Percentiles rank a stretch among this genome's conserved stretches.
These are phyloP conservation scores for Metschnikowia peoriensis DNA, from an alignment of 805 yeast species.

Conservation along the genomic window DNA sequence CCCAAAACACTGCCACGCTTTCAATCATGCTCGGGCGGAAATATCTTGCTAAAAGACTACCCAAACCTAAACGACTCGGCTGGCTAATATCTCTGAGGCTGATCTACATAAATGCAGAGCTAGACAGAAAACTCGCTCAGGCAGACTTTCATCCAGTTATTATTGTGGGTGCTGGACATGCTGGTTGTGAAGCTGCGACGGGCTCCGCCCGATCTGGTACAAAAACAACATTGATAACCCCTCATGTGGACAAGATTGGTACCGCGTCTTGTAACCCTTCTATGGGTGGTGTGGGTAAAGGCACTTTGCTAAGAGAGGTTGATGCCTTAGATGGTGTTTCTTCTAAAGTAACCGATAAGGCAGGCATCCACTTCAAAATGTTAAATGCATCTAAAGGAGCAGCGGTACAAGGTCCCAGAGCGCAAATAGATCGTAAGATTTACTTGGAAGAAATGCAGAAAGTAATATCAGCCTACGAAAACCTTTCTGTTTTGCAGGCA, in stretches of 20 bases:
- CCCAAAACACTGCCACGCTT: neutral
- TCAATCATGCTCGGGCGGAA: neutral
- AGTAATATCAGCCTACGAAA: conserved; percentile 52
- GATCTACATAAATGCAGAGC: conserved; percentile 36
- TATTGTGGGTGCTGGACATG: conserved; percentile 97
- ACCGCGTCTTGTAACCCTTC: conserved; percentile 97
- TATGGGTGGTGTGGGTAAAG: conserved; percentile 98
- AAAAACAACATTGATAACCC: conserved; percentile 71
- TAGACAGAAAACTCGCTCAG: conserved; percentile 26
- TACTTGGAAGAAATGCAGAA: conserved; percentile 79
- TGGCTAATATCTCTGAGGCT: conserved; percentile 5
- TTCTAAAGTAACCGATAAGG: conserved; percentile 79
- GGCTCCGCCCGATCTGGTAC: conserved; percentile 88
- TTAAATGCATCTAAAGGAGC: conserved; percentile 86
- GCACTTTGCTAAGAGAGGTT: conserved; percentile 85
- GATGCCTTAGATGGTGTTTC: conserved; percentile 97
- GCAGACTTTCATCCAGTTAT: conserved; percentile 59
- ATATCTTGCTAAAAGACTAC: neutral
- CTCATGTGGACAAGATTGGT: conserved; percentile 72
- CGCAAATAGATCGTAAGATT: conserved; percentile 86
- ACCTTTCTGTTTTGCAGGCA: conserved; percentile 63
- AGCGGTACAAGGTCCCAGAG: conserved; percentile 98
- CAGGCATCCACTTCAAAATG: conserved; percentile 89
- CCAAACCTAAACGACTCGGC: neutral
- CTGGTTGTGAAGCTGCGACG: conserved; percentile 96